Evolutionary conservation across 768 basidiomycete species (phyloP).

Genomic region (Dendrothele bispora): DNA sequence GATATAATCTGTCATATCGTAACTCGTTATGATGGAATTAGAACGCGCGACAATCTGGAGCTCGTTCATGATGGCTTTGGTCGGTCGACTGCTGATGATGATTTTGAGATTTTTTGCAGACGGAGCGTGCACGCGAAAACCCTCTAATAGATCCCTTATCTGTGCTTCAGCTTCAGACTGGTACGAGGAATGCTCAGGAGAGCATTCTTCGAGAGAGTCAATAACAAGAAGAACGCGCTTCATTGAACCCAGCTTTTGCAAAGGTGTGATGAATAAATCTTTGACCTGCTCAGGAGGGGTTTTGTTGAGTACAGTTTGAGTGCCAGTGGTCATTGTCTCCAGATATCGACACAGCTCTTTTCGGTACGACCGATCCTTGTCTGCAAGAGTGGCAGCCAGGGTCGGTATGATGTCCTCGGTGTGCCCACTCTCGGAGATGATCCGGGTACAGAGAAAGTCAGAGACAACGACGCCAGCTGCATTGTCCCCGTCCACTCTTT

Average conservation of each 20-base stretch:
- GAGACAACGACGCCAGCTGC: not conserved
- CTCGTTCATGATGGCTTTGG: not conserved
- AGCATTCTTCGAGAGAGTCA: constrained; percentile 1
- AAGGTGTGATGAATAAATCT: not conserved
- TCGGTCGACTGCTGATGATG: not conserved
- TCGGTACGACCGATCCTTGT: not conserved
- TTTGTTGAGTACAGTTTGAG: not conserved
- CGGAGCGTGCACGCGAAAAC: not conserved
- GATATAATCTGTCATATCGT: not conserved
- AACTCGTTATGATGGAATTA: too few species aligned
- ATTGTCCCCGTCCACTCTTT: not conserved
- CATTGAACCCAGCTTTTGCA: not conserved
- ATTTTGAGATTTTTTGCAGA: not conserved
- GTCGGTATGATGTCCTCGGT: not conserved
- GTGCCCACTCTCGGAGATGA: not conserved
- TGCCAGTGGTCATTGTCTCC: not conserved
- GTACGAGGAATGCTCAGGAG: not conserved
- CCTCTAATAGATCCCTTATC: not conserved
- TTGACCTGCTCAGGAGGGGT: not conserved
- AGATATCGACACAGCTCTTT: not conserved
- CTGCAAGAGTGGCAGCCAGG: not conserved
- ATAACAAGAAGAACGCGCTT: not conserved
- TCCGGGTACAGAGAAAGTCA: not conserved
- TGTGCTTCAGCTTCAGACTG: not conserved
- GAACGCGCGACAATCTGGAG: not conserved